Evolutionary conservation across 768 basidiomycete genomes (phyloP), one percentile per base, ranked within the genome.

Genomic region (Mycena polygramma): DNA sequence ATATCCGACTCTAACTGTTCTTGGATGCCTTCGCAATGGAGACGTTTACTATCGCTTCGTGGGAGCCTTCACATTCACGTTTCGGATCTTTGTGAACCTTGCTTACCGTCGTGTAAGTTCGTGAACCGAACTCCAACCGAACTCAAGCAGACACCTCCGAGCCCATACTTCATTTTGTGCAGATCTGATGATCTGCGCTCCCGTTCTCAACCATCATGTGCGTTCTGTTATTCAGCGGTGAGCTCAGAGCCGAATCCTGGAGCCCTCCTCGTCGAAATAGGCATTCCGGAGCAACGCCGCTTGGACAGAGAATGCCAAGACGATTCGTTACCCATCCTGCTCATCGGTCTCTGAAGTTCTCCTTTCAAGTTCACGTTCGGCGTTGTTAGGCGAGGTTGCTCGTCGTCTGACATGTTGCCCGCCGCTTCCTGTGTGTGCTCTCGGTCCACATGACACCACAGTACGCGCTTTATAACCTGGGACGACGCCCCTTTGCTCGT

Each of bases 161-260:
- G 43, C 51, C 30, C 55, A 13, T 35, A 52, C 46, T 35, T 54
- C 20, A n/a, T 49, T n/a, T 24, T 10, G 9, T 22, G 2, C 54
- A 26, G 22, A 58, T 24, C 37, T 43, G 57, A 45, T 46, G 41
- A 22, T 57, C 58, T 66, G 46, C 49, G 57, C 37, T 43, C 54
- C 41, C 26, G 26, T 37, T 57, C 35, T 39, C 60, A 58, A 39
- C 22, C 48, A 58, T 66, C 65, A 66, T 51, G 57, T 66, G 65
- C 11, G 48, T 49, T 26, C 37, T 14, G 14, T 63, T 39, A 41
- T 57, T 39, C 37, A 22, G 61, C 26, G 26, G 11, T 15, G 17
- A 36, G 30, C 30, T 30, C 30, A 30, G 30, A 30, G 30, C 30
- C 30, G 8, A 30, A 35, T 26, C 36, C 11, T 52, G 37, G 7